A percentile compares a stretch with the other conserved stretches of the same genome.
Evolutionary conservation across 345 rosid genomes (phyloP).

Genomic region (Erucastrum elatum): DNA sequence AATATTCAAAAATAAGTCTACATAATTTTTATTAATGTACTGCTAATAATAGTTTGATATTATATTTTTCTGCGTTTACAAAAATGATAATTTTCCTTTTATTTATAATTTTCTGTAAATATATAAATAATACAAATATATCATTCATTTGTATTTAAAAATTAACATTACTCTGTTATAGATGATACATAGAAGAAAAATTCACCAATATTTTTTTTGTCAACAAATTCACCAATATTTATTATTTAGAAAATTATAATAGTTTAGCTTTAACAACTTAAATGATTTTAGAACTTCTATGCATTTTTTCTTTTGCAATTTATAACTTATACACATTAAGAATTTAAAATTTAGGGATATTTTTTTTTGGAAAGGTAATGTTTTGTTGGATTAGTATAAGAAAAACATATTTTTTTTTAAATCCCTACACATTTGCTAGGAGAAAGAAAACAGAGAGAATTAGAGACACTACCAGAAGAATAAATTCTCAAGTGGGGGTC

Average conservation of each 20-base stretch:
- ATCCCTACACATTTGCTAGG: neutral
- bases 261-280: neutral
- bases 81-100: no score
- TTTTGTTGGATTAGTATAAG: neutral
- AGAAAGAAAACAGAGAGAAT: neutral
- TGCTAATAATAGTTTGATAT: neutral
- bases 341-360: neutral
- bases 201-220: neutral
- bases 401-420: neutral
- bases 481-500: neutral
- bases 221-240: neutral
- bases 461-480: slow-evolving; percentile 1
- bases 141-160: neutral
- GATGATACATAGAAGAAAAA: neutral
- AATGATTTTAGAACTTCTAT: no score
- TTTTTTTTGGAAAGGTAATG: neutral
- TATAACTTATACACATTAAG: neutral
- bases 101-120: neutral
- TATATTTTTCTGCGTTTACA: no score
- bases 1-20: neutral
- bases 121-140: neutral
- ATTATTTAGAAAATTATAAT: neutral
- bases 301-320: no score
- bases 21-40: neutral
- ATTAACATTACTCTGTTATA: neutral